Evolutionary conservation across 83 land plant genomes (phyloP).

Genomic region (Larix sibirica): DNA sequence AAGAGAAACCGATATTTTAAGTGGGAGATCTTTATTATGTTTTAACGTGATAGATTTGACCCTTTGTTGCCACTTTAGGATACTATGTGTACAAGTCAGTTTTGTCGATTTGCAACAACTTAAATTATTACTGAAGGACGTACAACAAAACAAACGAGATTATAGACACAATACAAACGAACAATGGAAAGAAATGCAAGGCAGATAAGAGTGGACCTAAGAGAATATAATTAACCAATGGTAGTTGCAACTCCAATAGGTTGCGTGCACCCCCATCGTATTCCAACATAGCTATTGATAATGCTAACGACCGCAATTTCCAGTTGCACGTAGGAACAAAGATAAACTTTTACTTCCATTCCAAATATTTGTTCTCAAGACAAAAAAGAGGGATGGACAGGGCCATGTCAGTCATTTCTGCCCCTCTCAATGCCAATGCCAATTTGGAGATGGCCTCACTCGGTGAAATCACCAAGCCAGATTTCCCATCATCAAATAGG

Average conservation of each 20-base stretch:
- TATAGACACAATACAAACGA: too few relatives aligned
- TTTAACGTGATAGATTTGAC: too few relatives aligned
- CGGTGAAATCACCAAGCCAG: conserved; percentile 46
- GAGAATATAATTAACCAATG: neutral
- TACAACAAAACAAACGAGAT: too few relatives aligned
- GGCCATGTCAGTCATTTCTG: neutral
- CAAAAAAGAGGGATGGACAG: neutral
- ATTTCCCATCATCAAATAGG: conserved; percentile 81
- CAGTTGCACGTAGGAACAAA: neutral
- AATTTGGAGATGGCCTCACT: conserved; percentile 27
- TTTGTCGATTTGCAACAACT: too few relatives aligned
- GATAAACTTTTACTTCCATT: neutral
- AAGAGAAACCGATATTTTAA: too few relatives aligned
- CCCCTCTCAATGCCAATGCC: too few relatives aligned
- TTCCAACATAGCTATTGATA: neutral
- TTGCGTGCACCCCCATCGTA: neutral
- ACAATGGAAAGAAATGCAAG: too few relatives aligned
- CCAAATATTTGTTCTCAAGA: neutral
- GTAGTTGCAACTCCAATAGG: neutral
- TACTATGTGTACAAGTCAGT: too few relatives aligned
- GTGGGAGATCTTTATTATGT: too few relatives aligned
- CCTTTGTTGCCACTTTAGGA: too few relatives aligned
- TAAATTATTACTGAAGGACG: too few relatives aligned
- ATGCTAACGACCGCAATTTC: neutral
- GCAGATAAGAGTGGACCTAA: too few relatives aligned